These are phyloP conservation scores for Solanum ahanhuiri DNA, from an alignment of 257 asterid genomes.

Conservation along the genomic window DNA sequence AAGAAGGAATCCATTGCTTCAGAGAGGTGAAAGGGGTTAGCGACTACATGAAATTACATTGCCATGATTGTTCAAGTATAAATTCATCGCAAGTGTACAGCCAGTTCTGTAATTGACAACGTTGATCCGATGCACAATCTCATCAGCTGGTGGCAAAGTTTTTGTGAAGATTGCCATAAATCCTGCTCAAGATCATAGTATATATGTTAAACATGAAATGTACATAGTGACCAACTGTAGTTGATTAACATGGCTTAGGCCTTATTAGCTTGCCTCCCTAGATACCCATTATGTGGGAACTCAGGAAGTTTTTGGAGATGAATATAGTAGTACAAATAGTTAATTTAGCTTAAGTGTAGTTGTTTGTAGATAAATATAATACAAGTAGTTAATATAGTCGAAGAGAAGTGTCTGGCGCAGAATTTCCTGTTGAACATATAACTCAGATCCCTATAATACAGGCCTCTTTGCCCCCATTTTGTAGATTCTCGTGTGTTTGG, in stretches of 20 bases:
- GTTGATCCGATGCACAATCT: neutral
- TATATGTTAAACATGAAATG: neutral
- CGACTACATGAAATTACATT: neutral
- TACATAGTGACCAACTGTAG: neutral
- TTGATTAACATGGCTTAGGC: neutral
- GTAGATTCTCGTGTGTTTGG: neutral
- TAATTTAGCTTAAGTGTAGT: neutral
- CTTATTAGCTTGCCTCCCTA: neutral
- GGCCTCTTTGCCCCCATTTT: neutral
- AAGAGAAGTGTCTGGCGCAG: neutral
- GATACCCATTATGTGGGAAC: neutral
- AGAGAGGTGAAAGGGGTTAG: slow-evolving; percentile 8
- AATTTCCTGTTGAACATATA: neutral
- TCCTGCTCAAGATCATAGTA: neutral
- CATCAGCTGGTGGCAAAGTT: neutral
- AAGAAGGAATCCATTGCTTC: slow-evolving; percentile 1
- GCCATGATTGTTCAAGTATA: neutral
- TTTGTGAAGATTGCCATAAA: neutral
- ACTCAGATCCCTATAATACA: neutral
- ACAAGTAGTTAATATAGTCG: neutral
- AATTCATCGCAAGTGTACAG: neutral
- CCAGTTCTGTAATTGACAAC: neutral
- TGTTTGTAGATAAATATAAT: neutral
- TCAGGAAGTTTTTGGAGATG: neutral
- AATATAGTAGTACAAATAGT: neutral